Evolutionary conservation across 75 land plant species (phyloP), one percentile per base, ranked within the genome.

Genomic region (Sequoia sempervirens): DNA sequence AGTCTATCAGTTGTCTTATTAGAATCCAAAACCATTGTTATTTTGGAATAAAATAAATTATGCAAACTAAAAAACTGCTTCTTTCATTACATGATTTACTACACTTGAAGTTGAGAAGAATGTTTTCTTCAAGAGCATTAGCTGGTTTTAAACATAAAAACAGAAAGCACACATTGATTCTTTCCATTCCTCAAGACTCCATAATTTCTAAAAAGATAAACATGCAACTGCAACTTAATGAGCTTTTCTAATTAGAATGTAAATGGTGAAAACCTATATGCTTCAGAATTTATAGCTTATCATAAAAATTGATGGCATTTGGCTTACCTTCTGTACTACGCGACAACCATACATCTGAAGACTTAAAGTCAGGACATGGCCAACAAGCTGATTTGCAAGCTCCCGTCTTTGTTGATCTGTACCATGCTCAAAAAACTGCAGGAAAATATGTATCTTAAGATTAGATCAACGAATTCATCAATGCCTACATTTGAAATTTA

Each of bases 271-370:
- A n/a, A 45, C 30, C 28, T n/a, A 78, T n/a, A 45, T 78, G 47
- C 32, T 43, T 78, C 32, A 11, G 46, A 78, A 26, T n/a, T 45
- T n/a, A 78, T 47, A 45, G 12, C 28, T 23, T 76, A 23, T 46
- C 1, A 45, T 23, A 45, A 78, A 75, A 23, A 78, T 78, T 43
- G 17, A 41, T 20, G 9, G 45, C 36, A 43, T 26, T 45, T 18
- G 30, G 11, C 18, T 61, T 86, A 96, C 99, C 99, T 97, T 97
- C 81, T 97, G 99, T 45, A 97, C 95, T 3, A 97, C 99, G 64
- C 99, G 95, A 84, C 99, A 97, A 30, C 99, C 99, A 87, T 96
- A 97, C 99, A 97, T 97, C 86, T 97, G 99, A 84, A 97, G 88
- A 84, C 99, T 97, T 46, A 97, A 83, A 75, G 83, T 75, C 81